Conservation (phyloP, 2,329 filamentous ascomycete species). For the Aspergillus sp. region DNA sequence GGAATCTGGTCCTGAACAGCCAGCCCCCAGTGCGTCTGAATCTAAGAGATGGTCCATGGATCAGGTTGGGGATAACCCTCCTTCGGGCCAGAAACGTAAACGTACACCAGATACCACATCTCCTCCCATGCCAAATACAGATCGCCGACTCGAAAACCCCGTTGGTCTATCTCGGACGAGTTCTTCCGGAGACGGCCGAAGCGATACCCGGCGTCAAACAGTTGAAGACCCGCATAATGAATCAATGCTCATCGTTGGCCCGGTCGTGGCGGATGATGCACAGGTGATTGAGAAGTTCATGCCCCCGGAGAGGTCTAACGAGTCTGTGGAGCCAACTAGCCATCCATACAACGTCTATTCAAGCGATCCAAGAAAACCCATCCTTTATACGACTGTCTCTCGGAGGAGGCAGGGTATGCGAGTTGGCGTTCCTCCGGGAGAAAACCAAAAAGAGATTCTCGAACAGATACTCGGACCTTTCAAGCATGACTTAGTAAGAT, state of each 20-base stretch:
- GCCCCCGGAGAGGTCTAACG: slow-evolving; percentile 36
- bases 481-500: slow-evolving; percentile 46
- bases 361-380: slow-evolving; percentile 42
- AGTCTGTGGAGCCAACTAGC: slow-evolving; percentile 34
- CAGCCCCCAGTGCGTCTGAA: slow-evolving; percentile 21
- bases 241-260: slow-evolving; percentile 54
- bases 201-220: slow-evolving; percentile 27
- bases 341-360: slow-evolving; percentile 49
- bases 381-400: slow-evolving; percentile 47
- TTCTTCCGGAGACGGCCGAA: slow-evolving; percentile 20
- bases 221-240: slow-evolving; percentile 36
- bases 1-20: slow-evolving; percentile 22
- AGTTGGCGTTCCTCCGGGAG: slow-evolving; percentile 37
- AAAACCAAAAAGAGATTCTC: slow-evolving; percentile 51
- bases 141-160: slow-evolving; percentile 10
- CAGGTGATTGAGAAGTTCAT: slow-evolving; percentile 59
- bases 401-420: slow-evolving; percentile 45
- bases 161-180: slow-evolving; percentile 20
- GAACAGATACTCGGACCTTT: slow-evolving; percentile 57
- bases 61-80: slow-evolving; percentile 16
- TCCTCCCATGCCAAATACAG: slow-evolving; percentile 12
- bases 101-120: slow-evolving; percentile 24
- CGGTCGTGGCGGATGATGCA: slow-evolving; percentile 56
- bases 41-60: slow-evolving; percentile 23
- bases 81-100: slow-evolving; percentile 32